A percentile compares a stretch with the other conserved stretches of the same genome.
These are phyloP conservation scores for Lolium rigidum DNA, from an alignment of 176 grass and related monocot genomes.

Conservation along the genomic window DNA sequence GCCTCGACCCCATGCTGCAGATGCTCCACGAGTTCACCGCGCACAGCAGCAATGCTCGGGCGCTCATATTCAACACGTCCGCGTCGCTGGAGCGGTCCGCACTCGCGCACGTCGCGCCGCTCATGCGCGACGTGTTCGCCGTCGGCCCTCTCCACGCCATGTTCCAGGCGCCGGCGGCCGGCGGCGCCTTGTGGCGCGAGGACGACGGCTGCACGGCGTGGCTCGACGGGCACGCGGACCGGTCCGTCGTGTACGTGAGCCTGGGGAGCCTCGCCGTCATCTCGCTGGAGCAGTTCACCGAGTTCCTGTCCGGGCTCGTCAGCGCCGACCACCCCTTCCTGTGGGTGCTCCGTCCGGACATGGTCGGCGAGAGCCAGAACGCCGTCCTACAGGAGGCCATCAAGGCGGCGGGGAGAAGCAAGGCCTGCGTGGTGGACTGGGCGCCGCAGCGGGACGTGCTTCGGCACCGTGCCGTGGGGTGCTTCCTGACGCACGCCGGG, in stretches of 20 bases:
- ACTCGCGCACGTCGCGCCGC: background rate
- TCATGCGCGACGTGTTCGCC: constrained; percentile 2
- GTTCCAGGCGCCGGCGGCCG: background rate
- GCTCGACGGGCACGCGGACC: constrained; percentile 4
- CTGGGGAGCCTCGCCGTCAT: background rate
- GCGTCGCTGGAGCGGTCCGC: constrained; percentile 10
- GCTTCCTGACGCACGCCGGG: constrained; percentile 2
- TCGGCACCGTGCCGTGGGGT: background rate
- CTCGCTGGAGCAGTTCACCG: background rate
- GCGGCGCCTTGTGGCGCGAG: background rate
- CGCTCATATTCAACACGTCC: constrained; percentile 13
- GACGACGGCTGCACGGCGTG: constrained; percentile 20
- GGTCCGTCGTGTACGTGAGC: constrained; percentile 9
- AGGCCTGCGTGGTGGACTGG: constrained; percentile 7
- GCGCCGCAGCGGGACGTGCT: constrained; percentile 12
- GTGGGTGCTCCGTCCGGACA: constrained; percentile 13
- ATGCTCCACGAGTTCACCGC: background rate
- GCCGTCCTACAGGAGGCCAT: background rate
- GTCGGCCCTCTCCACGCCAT: background rate
- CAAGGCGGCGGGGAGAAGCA: background rate
- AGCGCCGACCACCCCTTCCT: constrained; percentile 10
- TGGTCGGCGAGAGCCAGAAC: background rate
- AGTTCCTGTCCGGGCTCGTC: constrained; percentile 6
- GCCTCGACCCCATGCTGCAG: background rate
- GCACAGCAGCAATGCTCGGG: background rate